Base-by-base conservation (phyloP, 129 eudicot genomes). In the Centaurea solstitialis region DNA sequence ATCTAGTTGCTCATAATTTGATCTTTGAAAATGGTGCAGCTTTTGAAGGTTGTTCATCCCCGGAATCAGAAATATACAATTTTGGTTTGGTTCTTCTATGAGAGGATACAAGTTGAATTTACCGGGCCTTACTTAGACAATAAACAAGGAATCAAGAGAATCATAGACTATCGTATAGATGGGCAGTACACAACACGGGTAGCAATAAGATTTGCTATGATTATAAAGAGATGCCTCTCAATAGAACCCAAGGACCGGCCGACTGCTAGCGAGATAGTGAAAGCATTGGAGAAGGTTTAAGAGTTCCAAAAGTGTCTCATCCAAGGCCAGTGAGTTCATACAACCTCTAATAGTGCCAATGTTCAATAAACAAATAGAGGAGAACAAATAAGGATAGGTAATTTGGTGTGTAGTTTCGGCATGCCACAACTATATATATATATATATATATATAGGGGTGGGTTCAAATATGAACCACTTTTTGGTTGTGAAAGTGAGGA, bases 1-100 rank as follows among this genome's bases (percentile, higher is more conserved):
- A 45, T 45, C 5, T 45, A 11, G n/a, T 45, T 45, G 12, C 15
- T 45, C 4, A 45, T 0, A 45, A 45, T 45, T 3, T 3, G n/a
- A 11, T 11, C n/a, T 45, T 45, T 2, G n/a, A 2, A 11, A 45
- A 45, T 45, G 59, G 15, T 45, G 59, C 59, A 45, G 12, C n/a
- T 45, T 45, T 15, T 11, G n/a, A 45, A 11, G 18, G n/a, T 17
- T n/a, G n/a, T n/a, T n/a, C n/a, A n/a, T n/a, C n/a, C n/a, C n/a
- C n/a, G 15, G 13, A 18, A 12, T 3, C 4, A 11, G 59, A 47
- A 12, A 47, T 47, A 47, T 47, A 11, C n/a, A 47, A 15, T 13
- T 45, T 45, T 45, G 59, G 85, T 4, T 75, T 81, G 28, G 61
- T 50, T 50, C 61, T 50, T 50, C 37, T 33, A 4, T 47, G n/a